Conservation (phyloP, 2,329 filamentous ascomycete genomes). For the Diaporthe ampelina region DNA sequence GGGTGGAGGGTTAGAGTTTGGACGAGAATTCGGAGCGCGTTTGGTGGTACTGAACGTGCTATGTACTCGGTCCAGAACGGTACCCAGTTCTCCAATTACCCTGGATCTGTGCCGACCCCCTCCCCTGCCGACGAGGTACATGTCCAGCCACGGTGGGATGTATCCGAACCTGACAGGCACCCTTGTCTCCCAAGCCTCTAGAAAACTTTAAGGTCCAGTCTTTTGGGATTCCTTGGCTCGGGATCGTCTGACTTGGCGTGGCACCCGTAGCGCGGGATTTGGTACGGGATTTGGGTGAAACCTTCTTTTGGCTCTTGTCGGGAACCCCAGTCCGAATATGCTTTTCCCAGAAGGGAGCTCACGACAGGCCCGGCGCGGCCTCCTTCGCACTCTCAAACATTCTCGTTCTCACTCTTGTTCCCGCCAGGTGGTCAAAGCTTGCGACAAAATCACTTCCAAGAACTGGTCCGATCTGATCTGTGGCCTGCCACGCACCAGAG, state of each 20-base stretch:
- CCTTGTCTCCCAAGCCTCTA: background rate
- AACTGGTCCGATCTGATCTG: constrained; percentile 29
- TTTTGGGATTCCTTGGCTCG: constrained; percentile 34
- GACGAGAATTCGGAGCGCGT: constrained; percentile 17
- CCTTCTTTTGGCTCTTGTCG: constrained; percentile 32
- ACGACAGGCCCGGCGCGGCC: constrained; percentile 2
- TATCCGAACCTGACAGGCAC: constrained; percentile 18
- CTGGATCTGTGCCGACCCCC: constrained; percentile 38
- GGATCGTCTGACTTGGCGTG: constrained; percentile 36
- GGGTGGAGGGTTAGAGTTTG: constrained; percentile 31
- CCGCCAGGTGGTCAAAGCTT: constrained; percentile 32
- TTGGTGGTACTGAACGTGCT: background rate
- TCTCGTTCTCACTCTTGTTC: constrained; percentile 13
- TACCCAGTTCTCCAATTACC: constrained; percentile 4
- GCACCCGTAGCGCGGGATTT: constrained; percentile 35
- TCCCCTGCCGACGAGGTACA: constrained; percentile 8
- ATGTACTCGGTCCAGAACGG: constrained; percentile 16
- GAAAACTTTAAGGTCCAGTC: constrained; percentile 33
- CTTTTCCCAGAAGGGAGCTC: constrained; percentile 5
- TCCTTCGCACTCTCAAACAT: constrained; percentile 25
- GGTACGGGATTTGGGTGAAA: constrained; percentile 39
- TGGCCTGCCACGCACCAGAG: background rate
- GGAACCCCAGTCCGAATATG: constrained; percentile 13
- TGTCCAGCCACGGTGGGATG: background rate
- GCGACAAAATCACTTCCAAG: constrained; percentile 25